phyloP scores from a whole-genome alignment of 1,284 basidiomycete genomes.

The Tetrapyrgos nigripes region DNA sequence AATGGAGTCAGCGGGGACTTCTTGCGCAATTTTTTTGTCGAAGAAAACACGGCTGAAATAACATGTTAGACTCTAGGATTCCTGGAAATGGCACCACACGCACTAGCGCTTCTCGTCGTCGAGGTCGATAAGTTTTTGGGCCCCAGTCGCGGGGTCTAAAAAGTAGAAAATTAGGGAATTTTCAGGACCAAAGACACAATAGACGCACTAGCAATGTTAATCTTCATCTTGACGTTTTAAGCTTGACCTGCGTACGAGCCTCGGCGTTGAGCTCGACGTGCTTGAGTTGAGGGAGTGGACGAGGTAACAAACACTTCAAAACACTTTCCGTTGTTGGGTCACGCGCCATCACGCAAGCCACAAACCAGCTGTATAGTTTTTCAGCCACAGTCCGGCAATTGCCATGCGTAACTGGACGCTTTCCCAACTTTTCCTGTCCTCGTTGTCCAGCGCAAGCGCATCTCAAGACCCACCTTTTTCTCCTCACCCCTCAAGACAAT shows the following conservation, averaged over 20 bases:
- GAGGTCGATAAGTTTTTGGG: slow-evolving; percentile 95
- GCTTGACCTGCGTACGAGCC: slow-evolving; percentile 1
- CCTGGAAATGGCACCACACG: slow-evolving; percentile 36
- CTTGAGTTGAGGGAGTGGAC: slow-evolving; percentile 1
- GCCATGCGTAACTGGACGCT: slow-evolving; percentile 2
- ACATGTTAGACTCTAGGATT: slow-evolving; percentile 5
- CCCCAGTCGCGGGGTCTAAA: slow-evolving; percentile 91
- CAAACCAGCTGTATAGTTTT: slow-evolving; percentile 48
- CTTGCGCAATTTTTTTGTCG: slow-evolving; percentile 96
- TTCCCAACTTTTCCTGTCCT: not conserved
- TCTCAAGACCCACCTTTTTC: slow-evolving; percentile 38
- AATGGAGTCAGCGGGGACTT: slow-evolving; percentile 90
- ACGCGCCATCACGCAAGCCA: slow-evolving; percentile 39
- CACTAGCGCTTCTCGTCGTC: slow-evolving; percentile 93
- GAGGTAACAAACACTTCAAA: not conserved
- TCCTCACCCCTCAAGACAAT: slow-evolving; percentile 15
- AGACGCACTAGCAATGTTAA: slow-evolving; percentile 90
- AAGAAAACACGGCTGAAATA: slow-evolving; percentile 85
- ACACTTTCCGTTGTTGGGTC: not conserved
- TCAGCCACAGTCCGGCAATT: slow-evolving; percentile 12
- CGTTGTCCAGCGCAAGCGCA: not conserved
- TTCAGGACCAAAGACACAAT: not conserved
- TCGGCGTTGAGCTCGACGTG: slow-evolving; percentile 10
- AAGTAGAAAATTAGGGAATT: slow-evolving; percentile 24
- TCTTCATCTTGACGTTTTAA: slow-evolving; percentile 70